Evolutionary conservation across 129 eudicot species (phyloP), one percentile per base, ranked within the genome.

Genomic region (Saussurea involucrata): DNA sequence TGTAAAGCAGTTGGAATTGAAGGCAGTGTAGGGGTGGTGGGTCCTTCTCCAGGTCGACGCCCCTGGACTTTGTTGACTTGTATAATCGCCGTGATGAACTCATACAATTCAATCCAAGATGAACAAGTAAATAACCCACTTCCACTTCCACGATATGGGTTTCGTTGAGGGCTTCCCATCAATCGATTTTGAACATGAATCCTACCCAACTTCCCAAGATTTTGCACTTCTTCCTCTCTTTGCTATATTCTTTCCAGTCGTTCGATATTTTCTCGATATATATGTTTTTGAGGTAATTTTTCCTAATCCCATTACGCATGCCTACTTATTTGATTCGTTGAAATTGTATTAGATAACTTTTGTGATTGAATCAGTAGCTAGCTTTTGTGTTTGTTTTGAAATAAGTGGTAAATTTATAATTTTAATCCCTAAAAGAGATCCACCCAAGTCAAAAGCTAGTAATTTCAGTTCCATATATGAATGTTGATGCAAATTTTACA

Each of bases 201-300:
- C 88, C 0, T 77, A 85, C 33, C 88, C 88, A 15, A 27, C 29
- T 32, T 78, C 55, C 69, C n/a, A 81, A 53, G 88, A 85, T 74
- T 74, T 85, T 28, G 66, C 37, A 20, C 5, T 82, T 53, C 83
- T 85, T 81, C 88, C 81, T 6, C 46, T 82, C 24, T 85, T 82
- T 70, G 83, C 82, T 49, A 24, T 85, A 31, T 78, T 85, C 67
- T 85, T 85, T 57, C 88, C 83, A 74, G 1, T 46, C 11, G 11
- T 65, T 13, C 83, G 86, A 5, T 81, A 20, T 24, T 27, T 81
- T 28, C 86, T 85, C 18, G 86, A 85, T 69, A 69, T 21, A 69
- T 82, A 73, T 58, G 72, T 85, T 44, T 85, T 85, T 12, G 81
- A 85, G 88, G 88, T 81, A 81, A 46, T 46, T 3, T 24, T 32